Conservation (phyloP, 768 basidiomycete genomes). For the Psilocybe cyanescens region DNA sequence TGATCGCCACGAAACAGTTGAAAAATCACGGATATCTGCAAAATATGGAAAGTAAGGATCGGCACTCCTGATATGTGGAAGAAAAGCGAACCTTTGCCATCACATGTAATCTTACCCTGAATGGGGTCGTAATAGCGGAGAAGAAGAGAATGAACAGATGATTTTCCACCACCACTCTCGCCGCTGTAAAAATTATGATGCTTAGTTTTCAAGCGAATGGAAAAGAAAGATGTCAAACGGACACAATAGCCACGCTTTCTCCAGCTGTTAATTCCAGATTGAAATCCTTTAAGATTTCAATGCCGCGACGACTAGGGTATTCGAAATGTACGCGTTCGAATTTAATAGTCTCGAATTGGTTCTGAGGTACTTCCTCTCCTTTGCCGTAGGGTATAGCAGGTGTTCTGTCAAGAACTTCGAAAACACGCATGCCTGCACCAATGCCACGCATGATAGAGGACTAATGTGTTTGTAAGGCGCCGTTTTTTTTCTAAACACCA, state of each 20-base stretch:
- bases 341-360: constrained; percentile 68
- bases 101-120: constrained; percentile 81
- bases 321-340: constrained; percentile 88
- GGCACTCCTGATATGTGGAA: constrained; percentile 12
- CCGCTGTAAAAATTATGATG: constrained; percentile 55
- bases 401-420: constrained; percentile 84
- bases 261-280: constrained; percentile 81
- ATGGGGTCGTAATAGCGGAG: constrained; percentile 89
- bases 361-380: constrained; percentile 59
- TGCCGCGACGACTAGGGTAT: constrained; percentile 86
- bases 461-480: constrained; percentile 36
- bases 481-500: constrained; percentile 23
- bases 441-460: constrained; percentile 96
- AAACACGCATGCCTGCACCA: constrained; percentile 92
- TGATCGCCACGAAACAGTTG: constrained; percentile 82
- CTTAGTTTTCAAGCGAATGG: not conserved
- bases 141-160: constrained; percentile 85
- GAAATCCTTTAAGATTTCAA: constrained; percentile 82
- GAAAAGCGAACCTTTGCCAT: constrained; percentile 72
- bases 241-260: constrained; percentile 92
- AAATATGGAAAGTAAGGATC: not conserved
- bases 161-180: constrained; percentile 93
- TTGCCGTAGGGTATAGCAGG: constrained; percentile 71
- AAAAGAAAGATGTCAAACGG: constrained; percentile 35
- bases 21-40: constrained; percentile 86